A percentile compares a stretch with the other conserved stretches of the same genome.
Evolutionary conservation across 768 basidiomycete species (phyloP).

Genomic region (Sarcomyxa edulis): DNA sequence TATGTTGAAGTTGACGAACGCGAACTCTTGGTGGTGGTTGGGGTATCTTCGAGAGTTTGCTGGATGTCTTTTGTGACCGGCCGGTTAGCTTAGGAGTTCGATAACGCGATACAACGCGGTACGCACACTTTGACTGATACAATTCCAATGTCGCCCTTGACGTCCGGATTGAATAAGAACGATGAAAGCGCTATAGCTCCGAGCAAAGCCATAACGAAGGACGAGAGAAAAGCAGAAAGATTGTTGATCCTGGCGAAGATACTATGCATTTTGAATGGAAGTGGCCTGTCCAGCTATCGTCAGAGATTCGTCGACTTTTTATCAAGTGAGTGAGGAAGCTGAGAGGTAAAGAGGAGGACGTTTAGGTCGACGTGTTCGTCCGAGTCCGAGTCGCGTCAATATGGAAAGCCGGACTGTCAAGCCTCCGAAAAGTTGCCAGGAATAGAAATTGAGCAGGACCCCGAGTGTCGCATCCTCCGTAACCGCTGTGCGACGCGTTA

Average conservation of each 20-base stretch:
- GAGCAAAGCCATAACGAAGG: constrained; percentile 69
- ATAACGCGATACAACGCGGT: not conserved
- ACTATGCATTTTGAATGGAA: constrained; percentile 51
- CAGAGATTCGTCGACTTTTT: too few relatives aligned
- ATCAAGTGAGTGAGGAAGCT: too few relatives aligned
- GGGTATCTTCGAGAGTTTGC: constrained; percentile 49
- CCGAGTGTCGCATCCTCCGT: too few relatives aligned
- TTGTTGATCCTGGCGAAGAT: constrained; percentile 69
- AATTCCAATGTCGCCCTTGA: constrained; percentile 53
- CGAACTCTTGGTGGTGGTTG: constrained; percentile 65
- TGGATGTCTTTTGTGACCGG: constrained; percentile 31
- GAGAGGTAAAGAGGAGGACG: too few relatives aligned
- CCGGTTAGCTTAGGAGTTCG: not conserved
- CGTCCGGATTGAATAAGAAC: constrained; percentile 52
- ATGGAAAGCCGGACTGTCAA: too few relatives aligned
- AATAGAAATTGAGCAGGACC: too few relatives aligned
- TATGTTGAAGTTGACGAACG: constrained; percentile 78
- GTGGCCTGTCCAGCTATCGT: too few relatives aligned
- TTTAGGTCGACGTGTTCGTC: too few relatives aligned
- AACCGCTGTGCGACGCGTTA: too few relatives aligned
- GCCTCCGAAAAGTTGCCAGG: too few relatives aligned
- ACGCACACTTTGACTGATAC: constrained; percentile 75
- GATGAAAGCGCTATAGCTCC: constrained; percentile 71
- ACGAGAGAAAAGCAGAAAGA: constrained; percentile 65
- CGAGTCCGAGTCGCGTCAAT: too few relatives aligned